These are phyloP conservation scores for Pseudomonodictys pantanalensis DNA, from an alignment of 495 filamentous ascomycete species.

Conservation along the genomic window DNA sequence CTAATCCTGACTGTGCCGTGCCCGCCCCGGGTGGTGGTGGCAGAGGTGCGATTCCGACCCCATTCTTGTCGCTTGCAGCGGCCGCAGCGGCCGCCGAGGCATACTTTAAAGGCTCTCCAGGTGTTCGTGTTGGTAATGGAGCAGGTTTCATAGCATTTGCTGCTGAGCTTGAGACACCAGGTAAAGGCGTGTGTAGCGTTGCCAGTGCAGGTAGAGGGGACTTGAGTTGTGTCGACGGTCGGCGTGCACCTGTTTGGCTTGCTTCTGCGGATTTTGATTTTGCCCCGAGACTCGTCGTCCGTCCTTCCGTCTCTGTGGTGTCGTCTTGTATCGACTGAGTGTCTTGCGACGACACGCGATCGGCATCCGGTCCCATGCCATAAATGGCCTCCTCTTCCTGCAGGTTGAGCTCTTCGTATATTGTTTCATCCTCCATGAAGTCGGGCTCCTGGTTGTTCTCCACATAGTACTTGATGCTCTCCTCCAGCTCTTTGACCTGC, in stretches of 20 bases:
- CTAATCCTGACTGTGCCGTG: conserved; percentile 34
- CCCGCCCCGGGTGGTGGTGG: conserved; percentile 75
- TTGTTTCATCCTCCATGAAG: conserved; percentile 85
- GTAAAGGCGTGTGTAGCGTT: conserved; percentile 69
- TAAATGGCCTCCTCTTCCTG: conserved; percentile 83
- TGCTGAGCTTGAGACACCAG: conserved; percentile 57
- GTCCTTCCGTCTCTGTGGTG: conserved; percentile 57
- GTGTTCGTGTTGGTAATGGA: conserved; percentile 74
- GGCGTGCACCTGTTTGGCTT: conserved; percentile 44
- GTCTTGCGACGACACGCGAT: conserved; percentile 91
- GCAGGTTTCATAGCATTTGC: conserved; percentile 81
- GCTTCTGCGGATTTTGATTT: conserved; percentile 56
- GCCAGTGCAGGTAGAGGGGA: conserved; percentile 87
- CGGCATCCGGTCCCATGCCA: conserved; percentile 77
- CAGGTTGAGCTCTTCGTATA: conserved; percentile 93
- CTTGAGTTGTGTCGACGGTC: conserved; percentile 88
- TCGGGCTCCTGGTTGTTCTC: conserved; percentile 83
- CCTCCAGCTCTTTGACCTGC: conserved; percentile 81
- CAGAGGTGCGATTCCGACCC: conserved; percentile 85
- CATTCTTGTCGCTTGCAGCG: conserved; percentile 83
- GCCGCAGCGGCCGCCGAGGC: conserved; percentile 94
- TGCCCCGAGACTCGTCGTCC: conserved; percentile 43
- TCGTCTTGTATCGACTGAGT: conserved; percentile 91
- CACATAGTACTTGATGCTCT: conserved; percentile 92
- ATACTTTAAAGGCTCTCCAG: conserved; percentile 91